Conservation (phyloP, 2,329 filamentous ascomycete species). For the Epichloe bromicola region DNA sequence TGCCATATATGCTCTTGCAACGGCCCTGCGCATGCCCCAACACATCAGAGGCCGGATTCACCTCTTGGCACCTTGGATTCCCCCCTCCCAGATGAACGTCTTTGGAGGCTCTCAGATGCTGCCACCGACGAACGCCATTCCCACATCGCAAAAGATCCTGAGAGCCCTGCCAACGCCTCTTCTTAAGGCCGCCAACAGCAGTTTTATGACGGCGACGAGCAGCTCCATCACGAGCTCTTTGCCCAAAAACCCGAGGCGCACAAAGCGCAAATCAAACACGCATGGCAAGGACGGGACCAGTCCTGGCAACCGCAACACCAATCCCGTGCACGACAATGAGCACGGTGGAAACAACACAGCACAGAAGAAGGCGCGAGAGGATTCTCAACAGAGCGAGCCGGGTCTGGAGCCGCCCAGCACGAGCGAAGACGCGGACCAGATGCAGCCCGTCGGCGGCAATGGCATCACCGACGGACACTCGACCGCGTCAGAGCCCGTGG, state of each 20-base stretch:
- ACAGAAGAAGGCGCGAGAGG: constrained; percentile 14
- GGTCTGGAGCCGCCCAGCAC: constrained; percentile 16
- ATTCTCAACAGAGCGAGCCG: constrained; percentile 10
- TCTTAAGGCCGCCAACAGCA: constrained; percentile 86
- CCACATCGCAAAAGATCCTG: constrained; percentile 82
- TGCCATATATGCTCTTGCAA: constrained; percentile 94
- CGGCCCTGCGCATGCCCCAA: constrained; percentile 87
- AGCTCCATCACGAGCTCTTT: constrained; percentile 70
- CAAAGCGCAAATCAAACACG: constrained; percentile 43
- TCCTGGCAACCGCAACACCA: constrained; percentile 23
- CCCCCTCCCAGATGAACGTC: constrained; percentile 86
- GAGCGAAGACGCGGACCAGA: constrained; percentile 37
- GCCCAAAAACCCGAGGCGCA: constrained; percentile 49
- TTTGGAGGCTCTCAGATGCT: constrained; percentile 60
- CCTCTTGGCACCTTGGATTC: constrained; percentile 91
- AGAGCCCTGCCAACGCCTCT: constrained; percentile 82
- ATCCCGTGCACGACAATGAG: constrained; percentile 35
- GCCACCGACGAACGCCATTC: constrained; percentile 73
- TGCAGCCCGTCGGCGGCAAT: constrained; percentile 19
- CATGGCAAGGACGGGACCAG: constrained; percentile 22
- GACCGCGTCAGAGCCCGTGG: constrained; percentile 37
- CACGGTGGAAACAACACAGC: constrained; percentile 22
- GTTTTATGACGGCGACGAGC: constrained; percentile 86
- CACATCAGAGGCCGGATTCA: constrained; percentile 92
- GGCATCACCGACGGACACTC: constrained; percentile 9